A percentile compares a stretch with the other conserved stretches of the same genome.
These are phyloP conservation scores for Penicillium sp. DNA, from an alignment of 2,329 filamentous ascomycete genomes.

Conservation along the genomic window DNA sequence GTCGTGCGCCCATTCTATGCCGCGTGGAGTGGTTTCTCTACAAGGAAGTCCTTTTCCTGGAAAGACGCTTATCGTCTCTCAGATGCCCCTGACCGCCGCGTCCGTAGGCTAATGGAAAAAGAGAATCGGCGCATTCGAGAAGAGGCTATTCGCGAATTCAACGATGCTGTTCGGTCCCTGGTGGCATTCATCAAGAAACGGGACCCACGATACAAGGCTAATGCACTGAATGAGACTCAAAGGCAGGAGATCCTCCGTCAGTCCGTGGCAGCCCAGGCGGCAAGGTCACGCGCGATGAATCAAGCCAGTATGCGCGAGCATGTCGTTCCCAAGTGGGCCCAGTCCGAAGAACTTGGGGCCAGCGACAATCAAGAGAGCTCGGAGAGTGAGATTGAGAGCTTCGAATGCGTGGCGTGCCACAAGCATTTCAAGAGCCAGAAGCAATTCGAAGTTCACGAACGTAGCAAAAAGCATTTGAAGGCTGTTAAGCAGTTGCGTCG, in stretches of 20 bases:
- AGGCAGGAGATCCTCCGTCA: constrained; percentile 73
- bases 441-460: constrained; percentile 86
- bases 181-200: constrained; percentile 86
- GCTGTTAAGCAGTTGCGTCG: constrained; percentile 72
- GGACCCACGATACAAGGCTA: constrained; percentile 77
- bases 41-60: constrained; percentile 83
- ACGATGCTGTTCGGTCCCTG: constrained; percentile 81
- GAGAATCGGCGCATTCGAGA: constrained; percentile 84
- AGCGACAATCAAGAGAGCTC: constrained; percentile 47
- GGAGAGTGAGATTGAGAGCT: constrained; percentile 51
- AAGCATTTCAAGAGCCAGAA: constrained; percentile 82
- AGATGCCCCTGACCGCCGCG: constrained; percentile 79
- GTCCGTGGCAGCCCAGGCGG: constrained; percentile 77
- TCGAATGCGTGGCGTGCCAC: constrained; percentile 60
- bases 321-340: constrained; percentile 71
- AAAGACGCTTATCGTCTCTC: constrained; percentile 76
- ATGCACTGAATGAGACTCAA: constrained; percentile 72
- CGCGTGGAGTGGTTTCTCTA: constrained; percentile 75
- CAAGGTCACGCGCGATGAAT: constrained; percentile 74
- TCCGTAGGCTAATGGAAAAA: constrained; percentile 85
- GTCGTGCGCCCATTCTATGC: constrained; percentile 77
- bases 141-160: constrained; percentile 80
- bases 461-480: constrained; percentile 93
- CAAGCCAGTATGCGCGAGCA: constrained; percentile 64
- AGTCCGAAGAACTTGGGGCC: constrained; percentile 49